Evolutionary conservation across 257 asterid species (phyloP).

Genomic region (Henckelia pumila): DNA sequence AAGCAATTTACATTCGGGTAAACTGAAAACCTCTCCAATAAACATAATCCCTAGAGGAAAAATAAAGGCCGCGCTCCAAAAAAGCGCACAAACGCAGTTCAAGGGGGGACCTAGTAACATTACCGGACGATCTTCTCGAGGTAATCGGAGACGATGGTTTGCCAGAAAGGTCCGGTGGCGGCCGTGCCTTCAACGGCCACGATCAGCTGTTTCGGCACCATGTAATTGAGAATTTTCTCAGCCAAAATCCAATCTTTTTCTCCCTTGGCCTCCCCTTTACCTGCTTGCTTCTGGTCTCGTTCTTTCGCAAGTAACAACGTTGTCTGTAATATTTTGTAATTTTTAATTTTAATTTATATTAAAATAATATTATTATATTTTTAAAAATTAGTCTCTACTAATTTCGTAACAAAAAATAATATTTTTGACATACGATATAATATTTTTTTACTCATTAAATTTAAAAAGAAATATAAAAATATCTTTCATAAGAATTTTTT

Average conservation of each 20-base stretch:
- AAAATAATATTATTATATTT: too few relatives aligned
- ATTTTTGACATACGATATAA: too few relatives aligned
- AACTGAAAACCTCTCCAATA: background rate
- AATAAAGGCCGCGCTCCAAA: background rate
- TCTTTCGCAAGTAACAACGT: too few relatives aligned
- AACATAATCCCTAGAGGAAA: background rate
- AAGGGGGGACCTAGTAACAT: constrained; percentile 10
- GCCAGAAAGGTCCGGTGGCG: constrained; percentile 81
- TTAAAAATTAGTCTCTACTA: too few relatives aligned
- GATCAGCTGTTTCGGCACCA: constrained; percentile 64
- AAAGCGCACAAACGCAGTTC: constrained; percentile 14
- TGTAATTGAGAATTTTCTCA: constrained; percentile 16
- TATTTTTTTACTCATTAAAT: too few relatives aligned
- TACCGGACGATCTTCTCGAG: constrained; percentile 81
- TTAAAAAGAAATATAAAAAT: too few relatives aligned
- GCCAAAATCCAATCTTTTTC: constrained; percentile 13
- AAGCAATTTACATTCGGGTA: background rate
- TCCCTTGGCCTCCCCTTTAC: background rate
- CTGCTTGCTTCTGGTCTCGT: background rate
- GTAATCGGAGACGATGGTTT: constrained; percentile 65
- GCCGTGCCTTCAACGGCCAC: constrained; percentile 93
- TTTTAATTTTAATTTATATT: too few relatives aligned
- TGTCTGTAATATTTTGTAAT: too few relatives aligned
- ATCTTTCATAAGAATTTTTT: too few relatives aligned
- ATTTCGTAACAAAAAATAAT: too few relatives aligned